Evolutionary conservation across 163 green algal species (phyloP).

Genomic region (Scenedesmus sp.): DNA sequence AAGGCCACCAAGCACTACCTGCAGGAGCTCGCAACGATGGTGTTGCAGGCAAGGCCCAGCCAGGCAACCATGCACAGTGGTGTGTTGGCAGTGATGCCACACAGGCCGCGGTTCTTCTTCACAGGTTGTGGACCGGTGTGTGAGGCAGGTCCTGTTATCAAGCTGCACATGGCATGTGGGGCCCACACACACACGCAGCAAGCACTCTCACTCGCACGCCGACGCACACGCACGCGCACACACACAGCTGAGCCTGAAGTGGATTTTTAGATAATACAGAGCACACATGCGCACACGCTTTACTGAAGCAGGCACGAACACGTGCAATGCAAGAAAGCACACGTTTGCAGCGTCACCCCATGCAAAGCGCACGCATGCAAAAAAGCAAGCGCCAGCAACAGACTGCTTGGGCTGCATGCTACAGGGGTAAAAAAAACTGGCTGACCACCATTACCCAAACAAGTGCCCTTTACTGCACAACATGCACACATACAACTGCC

Average conservation of each 20-base stretch:
- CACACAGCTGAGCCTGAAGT: no score
- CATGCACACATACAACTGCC: not conserved
- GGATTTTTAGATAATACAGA: not conserved
- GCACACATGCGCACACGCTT: not conserved
- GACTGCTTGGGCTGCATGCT: not conserved
- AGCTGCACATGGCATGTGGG: not conserved
- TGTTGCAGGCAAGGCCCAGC: not conserved
- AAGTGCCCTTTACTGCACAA: no score
- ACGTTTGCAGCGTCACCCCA: not conserved
- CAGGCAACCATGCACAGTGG: no score
- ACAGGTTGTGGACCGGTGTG: not conserved
- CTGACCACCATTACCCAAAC: not conserved
- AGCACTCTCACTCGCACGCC: no score
- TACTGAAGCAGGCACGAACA: not conserved
- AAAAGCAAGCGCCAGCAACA: not conserved
- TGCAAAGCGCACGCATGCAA: not conserved
- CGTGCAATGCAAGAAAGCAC: not conserved
- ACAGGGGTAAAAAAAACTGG: not conserved
- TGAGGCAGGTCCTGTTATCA: not conserved
- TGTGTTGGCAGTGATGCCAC: not conserved
- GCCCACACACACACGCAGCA: not conserved
- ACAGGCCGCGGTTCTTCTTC: no score
- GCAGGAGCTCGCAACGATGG: not conserved
- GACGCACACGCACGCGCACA: no score
- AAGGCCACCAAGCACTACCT: not conserved